phyloP scores from a whole-genome alignment of 2,329 filamentous ascomycete genomes.

The Fusarium praegraminearum region DNA sequence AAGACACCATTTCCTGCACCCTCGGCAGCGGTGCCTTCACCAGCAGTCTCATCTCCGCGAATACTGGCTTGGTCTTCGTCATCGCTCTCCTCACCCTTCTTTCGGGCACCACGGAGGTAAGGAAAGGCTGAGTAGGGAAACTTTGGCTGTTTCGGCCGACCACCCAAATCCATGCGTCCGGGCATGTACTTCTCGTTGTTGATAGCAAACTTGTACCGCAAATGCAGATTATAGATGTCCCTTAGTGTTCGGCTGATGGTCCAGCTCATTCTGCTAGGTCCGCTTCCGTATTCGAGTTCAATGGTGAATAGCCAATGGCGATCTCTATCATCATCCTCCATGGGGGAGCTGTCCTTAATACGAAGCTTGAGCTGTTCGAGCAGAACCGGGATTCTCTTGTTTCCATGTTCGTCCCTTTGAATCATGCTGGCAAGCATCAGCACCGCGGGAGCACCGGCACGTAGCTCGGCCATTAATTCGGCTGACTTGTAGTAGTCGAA shows the following conservation, averaged over 20 bases:
- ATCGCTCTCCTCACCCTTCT: constrained; percentile 82
- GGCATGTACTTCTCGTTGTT: constrained; percentile 86
- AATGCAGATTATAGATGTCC: constrained; percentile 92
- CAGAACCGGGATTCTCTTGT: constrained; percentile 93
- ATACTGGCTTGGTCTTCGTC: constrained; percentile 70
- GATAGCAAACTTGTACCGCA: constrained; percentile 90
- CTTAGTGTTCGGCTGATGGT: constrained; percentile 86
- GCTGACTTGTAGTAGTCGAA: constrained; percentile 96
- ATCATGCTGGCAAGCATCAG: constrained; percentile 98
- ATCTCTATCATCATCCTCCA: constrained; percentile 71
- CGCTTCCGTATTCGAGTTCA: constrained; percentile 95
- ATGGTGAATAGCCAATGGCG: constrained; percentile 90
- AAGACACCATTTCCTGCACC: constrained; percentile 67
- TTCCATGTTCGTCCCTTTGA: constrained; percentile 94
- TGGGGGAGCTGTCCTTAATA: constrained; percentile 81
- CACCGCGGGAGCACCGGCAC: constrained; percentile 91
- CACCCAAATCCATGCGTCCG: constrained; percentile 72
- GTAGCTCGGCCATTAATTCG: constrained; percentile 93
- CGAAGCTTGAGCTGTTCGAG: constrained; percentile 93
- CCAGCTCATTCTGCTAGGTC: constrained; percentile 97
- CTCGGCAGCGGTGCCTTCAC: constrained; percentile 69
- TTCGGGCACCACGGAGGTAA: constrained; percentile 84
- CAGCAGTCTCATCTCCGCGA: constrained; percentile 60
- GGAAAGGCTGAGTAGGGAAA: constrained; percentile 93
- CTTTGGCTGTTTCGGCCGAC: constrained; percentile 82